Percentiles rank a stretch among this genome's conserved stretches.
These are phyloP conservation scores for Blepharisma undulans DNA, from an alignment of 169 alveolate species.

Conservation along the genomic window DNA sequence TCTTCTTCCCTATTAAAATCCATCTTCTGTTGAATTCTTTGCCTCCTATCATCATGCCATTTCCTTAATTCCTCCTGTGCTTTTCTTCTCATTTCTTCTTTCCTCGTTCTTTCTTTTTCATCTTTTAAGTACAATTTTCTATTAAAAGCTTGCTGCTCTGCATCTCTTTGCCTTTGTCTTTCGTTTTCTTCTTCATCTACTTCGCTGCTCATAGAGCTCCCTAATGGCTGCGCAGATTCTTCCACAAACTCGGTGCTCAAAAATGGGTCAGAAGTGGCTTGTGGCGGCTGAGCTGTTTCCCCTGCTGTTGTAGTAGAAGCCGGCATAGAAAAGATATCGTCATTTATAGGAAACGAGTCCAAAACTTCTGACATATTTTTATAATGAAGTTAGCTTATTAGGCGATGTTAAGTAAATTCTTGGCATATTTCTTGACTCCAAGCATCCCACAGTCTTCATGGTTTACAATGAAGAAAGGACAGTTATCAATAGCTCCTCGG, in stretches of 20 bases:
- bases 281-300: neutral
- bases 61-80: constrained; percentile 4
- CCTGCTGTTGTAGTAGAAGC: neutral
- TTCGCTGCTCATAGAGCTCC: neutral
- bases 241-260: neutral
- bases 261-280: neutral
- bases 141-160: neutral
- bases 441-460: constrained; percentile 30
- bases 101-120: neutral
- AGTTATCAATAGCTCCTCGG: neutral
- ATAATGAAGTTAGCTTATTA: neutral
- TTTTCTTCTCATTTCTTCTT: neutral
- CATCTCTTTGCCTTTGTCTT: neutral
- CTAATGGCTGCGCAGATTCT: neutral
- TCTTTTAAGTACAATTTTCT: constrained; percentile 6
- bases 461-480: constrained; percentile 11
- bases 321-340: neutral
- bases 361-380: neutral
- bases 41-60: constrained; percentile 23
- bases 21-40: neutral
- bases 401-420: neutral
- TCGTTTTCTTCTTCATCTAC: constrained; percentile 10
- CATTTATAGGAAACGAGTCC: neutral
- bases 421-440: constrained; percentile 8
- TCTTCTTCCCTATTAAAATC: neutral